Evolutionary conservation across 2,329 filamentous ascomycete genomes (phyloP), one percentile per base, ranked within the genome.

Genomic region (Cyclaneusma minus): DNA sequence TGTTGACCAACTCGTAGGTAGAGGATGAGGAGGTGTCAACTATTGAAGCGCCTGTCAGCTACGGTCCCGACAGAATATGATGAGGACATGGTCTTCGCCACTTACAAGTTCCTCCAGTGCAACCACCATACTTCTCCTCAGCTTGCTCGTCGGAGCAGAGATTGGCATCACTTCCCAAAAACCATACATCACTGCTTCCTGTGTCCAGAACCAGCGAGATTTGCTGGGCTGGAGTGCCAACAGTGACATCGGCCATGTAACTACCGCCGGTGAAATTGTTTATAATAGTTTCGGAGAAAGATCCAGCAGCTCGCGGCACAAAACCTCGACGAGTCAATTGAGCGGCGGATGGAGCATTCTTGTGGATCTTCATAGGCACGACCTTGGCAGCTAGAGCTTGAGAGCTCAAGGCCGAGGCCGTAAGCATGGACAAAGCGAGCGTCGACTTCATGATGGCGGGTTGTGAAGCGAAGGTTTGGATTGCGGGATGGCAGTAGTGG

Each of bases 171-270:
- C 11, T 15, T 9, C 22, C 15, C 3, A 24, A 22, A 1, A 69
- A 48, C 64, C 66, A 72, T 3, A 65, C 58, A 38, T 72, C 68
- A 38, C 62, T 68, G 42, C 62, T 68, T 15, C 67, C 68, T 4
- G 68, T 73, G 40, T 72, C 67, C 33, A 72, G 49, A 19, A 63
- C 50, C 38, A 72, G 53, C 30, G 48, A 54, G 21, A 70, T 45
- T 6, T 47, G 44, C 44, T 72, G 67, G 1, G 55, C 51, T 2
- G 68, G 68, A 0, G 64, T 68, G 30, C 68, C 68, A 25, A 72
- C 45, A 15, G 50, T 46, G 24, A 72, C 55, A 19, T 64, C 51
- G 27, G 59, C 56, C 38, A 60, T 68, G 49, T 70, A 71, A 9
- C 62, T 58, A 17, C 62, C 65, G 23, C 56, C 60, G 0, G 56